Evolutionary conservation across 2,329 filamentous ascomycete genomes (phyloP).

Genomic region (Alternaria sp.): DNA sequence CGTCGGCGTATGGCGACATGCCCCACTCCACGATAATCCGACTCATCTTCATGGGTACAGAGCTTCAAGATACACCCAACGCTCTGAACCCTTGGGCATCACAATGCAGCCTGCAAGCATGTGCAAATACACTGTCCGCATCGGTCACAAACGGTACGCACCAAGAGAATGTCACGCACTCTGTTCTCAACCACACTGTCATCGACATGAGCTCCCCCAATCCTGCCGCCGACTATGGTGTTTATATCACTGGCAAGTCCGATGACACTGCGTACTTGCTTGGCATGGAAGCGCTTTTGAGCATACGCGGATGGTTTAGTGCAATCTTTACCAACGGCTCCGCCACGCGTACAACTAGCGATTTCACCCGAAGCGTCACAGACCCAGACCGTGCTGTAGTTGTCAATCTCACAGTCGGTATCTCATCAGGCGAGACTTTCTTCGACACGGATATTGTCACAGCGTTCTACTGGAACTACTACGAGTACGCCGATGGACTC

Average conservation of each 20-base stretch:
- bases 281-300: slow-evolving; percentile 18
- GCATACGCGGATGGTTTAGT: slow-evolving; percentile 18
- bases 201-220: slow-evolving; percentile 17
- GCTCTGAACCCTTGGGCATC: slow-evolving; percentile 16
- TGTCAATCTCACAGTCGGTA: slow-evolving; percentile 22
- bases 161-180: slow-evolving; percentile 18
- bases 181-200: slow-evolving; percentile 13
- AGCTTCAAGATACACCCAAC: slow-evolving; percentile 11
- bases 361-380: slow-evolving; percentile 21
- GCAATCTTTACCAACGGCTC: slow-evolving; percentile 24
- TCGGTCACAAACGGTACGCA: slow-evolving; percentile 19
- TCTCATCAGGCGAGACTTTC: slow-evolving; percentile 22
- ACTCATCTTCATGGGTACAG: slow-evolving; percentile 22
- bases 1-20: slow-evolving; percentile 22
- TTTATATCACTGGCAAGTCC: slow-evolving; percentile 8
- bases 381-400: slow-evolving; percentile 20
- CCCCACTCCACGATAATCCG: slow-evolving; percentile 19
- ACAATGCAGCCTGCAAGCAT: slow-evolving; percentile 19
- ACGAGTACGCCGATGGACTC: slow-evolving; percentile 16
- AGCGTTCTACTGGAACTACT: slow-evolving; percentile 24
- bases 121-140: slow-evolving; percentile 15
- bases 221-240: slow-evolving; percentile 13
- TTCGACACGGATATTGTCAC: slow-evolving; percentile 22
- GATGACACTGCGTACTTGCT: slow-evolving; percentile 11
- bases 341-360: slow-evolving; percentile 18